Conservation (phyloP, 2,329 filamentous ascomycete species). For the Penicillium nordicum region DNA sequence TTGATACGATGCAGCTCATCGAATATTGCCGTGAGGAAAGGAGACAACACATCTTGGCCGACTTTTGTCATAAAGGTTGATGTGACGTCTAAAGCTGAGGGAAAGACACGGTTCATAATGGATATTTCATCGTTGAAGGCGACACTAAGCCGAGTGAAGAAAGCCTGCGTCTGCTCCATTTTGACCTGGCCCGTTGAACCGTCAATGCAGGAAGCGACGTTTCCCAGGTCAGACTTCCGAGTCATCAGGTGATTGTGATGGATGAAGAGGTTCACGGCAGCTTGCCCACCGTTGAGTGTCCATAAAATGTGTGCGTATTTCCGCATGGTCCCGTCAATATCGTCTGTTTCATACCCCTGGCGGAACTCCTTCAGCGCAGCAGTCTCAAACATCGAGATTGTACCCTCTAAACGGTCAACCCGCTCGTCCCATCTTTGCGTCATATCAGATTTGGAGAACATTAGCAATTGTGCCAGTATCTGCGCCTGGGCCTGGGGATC, state of each 20-base stretch:
- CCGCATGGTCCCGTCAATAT: constrained; percentile 84
- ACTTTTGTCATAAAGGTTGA: constrained; percentile 77
- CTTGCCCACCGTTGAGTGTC: constrained; percentile 73
- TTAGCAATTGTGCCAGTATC: constrained; percentile 76
- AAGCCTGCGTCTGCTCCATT: constrained; percentile 73
- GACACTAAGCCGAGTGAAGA: constrained; percentile 70
- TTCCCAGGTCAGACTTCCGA: constrained; percentile 67
- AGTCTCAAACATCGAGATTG: constrained; percentile 82
- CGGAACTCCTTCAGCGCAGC: constrained; percentile 89
- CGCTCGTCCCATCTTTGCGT: constrained; percentile 69
- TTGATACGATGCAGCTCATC: constrained; percentile 79
- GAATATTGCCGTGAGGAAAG: constrained; percentile 80
- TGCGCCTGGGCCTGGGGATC: constrained; percentile 87
- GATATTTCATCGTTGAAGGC: constrained; percentile 79
- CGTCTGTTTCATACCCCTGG: constrained; percentile 82
- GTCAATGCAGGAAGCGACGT: constrained; percentile 78
- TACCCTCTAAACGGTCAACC: constrained; percentile 67
- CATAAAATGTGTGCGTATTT: constrained; percentile 84
- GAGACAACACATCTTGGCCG: constrained; percentile 74
- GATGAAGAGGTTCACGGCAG: constrained; percentile 79
- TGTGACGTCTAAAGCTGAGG: constrained; percentile 66
- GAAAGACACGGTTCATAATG: constrained; percentile 79
- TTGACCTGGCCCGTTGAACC: constrained; percentile 64
- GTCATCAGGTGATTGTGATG: constrained; percentile 83
- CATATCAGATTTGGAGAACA: constrained; percentile 78